phyloP scores from a whole-genome alignment of 2,329 filamentous ascomycete species.

The Aspergillus nomiae region DNA sequence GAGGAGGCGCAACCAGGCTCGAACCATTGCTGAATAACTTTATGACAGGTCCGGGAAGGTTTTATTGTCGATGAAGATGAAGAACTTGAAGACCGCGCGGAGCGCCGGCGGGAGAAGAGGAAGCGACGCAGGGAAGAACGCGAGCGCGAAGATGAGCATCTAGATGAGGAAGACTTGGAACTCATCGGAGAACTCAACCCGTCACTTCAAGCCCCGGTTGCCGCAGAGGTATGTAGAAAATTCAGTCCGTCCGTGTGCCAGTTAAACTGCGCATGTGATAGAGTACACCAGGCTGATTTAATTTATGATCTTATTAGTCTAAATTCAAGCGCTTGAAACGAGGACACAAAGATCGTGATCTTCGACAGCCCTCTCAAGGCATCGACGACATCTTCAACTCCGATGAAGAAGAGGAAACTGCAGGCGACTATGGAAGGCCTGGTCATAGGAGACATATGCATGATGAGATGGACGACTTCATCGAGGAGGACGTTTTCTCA shows the following conservation, averaged over 20 bases:
- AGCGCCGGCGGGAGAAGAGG: constrained; percentile 65
- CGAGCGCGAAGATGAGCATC: constrained; percentile 76
- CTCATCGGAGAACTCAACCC: constrained; percentile 83
- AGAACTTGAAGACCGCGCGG: constrained; percentile 69
- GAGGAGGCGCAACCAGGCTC: background rate
- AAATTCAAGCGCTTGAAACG: constrained; percentile 97
- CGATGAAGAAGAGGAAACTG: constrained; percentile 75
- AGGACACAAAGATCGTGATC: constrained; percentile 70
- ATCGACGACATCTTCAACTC: constrained; percentile 94
- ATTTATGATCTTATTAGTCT: constrained; percentile 54
- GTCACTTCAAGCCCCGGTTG: constrained; percentile 66
- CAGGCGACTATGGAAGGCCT: constrained; percentile 48
- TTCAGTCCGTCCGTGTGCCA: background rate
- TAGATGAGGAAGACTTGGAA: constrained; percentile 95
- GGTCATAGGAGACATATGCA: constrained; percentile 60
- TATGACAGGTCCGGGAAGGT: constrained; percentile 75
- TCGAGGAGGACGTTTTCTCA: constrained; percentile 91
- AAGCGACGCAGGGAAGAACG: constrained; percentile 78
- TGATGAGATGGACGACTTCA: constrained; percentile 92
- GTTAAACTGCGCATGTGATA: background rate
- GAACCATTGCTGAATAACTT: constrained; percentile 17
- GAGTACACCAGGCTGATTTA: constrained; percentile 11
- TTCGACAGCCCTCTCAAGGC: constrained; percentile 64
- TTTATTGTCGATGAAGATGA: constrained; percentile 96
- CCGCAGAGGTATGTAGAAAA: constrained; percentile 67